Evolutionary conservation across 768 basidiomycete species (phyloP).

Genomic region (Russula vinacea): DNA sequence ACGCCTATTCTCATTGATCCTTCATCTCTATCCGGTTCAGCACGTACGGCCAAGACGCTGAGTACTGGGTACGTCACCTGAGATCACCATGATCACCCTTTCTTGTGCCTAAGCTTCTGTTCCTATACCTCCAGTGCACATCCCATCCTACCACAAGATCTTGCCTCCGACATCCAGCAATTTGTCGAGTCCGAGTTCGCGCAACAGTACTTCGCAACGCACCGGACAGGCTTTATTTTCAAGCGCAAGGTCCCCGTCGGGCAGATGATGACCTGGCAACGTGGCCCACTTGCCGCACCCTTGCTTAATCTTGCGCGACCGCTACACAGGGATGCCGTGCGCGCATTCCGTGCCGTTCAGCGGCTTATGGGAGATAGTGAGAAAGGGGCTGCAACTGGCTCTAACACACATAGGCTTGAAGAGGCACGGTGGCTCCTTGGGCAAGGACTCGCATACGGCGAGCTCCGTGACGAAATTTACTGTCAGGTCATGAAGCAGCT

Average conservation of each 20-base stretch:
- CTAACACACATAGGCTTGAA: slow-evolving; percentile 57
- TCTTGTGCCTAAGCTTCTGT: background rate
- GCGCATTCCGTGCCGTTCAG: slow-evolving; percentile 85
- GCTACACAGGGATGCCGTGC: slow-evolving; percentile 74
- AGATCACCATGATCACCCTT: background rate
- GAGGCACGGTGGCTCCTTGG: slow-evolving; percentile 85
- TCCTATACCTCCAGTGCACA: slow-evolving; percentile 52
- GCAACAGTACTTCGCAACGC: slow-evolving; percentile 82
- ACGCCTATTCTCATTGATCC: slow-evolving; percentile 59
- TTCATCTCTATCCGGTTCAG: slow-evolving; percentile 13
- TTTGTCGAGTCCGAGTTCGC: slow-evolving; percentile 87
- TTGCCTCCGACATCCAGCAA: slow-evolving; percentile 80
- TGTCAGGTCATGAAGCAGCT: slow-evolving; percentile 93
- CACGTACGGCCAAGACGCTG: slow-evolving; percentile 43
- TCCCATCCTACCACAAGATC: slow-evolving; percentile 73
- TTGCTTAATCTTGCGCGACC: slow-evolving; percentile 66
- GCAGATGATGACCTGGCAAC: slow-evolving; percentile 89
- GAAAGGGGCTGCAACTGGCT: slow-evolving; percentile 52
- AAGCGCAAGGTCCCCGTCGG: slow-evolving; percentile 75
- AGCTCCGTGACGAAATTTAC: slow-evolving; percentile 90
- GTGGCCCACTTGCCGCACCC: slow-evolving; percentile 67
- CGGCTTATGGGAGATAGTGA: slow-evolving; percentile 93
- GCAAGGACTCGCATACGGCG: slow-evolving; percentile 74
- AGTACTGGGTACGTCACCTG: slow-evolving; percentile 58
- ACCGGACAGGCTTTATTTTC: slow-evolving; percentile 86